phyloP scores from a whole-genome alignment of 2,329 filamentous ascomycete genomes.

The Penicillium frequentans region DNA sequence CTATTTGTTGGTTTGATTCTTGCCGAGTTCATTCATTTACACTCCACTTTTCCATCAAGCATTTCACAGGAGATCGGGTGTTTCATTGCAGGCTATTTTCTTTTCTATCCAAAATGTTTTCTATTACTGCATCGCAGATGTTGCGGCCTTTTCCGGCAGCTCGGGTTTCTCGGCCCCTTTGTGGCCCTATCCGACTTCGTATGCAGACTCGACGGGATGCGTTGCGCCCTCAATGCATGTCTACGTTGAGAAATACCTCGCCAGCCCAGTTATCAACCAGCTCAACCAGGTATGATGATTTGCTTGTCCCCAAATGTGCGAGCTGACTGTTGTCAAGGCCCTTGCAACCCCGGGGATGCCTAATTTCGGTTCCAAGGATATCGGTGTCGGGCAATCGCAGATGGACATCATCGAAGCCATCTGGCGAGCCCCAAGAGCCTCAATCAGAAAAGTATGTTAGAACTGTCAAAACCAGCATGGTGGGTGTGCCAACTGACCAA shows the following conservation, averaged over 20 bases:
- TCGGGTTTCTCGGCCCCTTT: slow-evolving; percentile 3
- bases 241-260: slow-evolving; percentile 5
- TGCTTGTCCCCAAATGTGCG: too few species aligned
- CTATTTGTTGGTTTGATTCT: neutral
- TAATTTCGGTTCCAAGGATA: slow-evolving; percentile 1
- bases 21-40: slow-evolving; percentile 2
- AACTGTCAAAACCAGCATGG: neutral
- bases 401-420: slow-evolving; percentile 25
- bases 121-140: slow-evolving; percentile 3
- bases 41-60: neutral
- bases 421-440: slow-evolving; percentile 15
- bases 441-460: slow-evolving; percentile 12
- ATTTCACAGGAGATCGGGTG: neutral
- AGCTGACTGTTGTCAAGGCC: slow-evolving; percentile 9
- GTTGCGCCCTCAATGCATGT: slow-evolving; percentile 8
- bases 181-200: neutral
- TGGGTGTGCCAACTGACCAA: neutral
- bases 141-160: slow-evolving; percentile 8
- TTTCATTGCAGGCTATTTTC: slow-evolving; percentile 3
- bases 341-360: neutral
- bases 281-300: slow-evolving; percentile 16
- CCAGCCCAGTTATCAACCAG: slow-evolving; percentile 4
- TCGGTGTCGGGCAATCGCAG: slow-evolving; percentile 15
- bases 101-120: slow-evolving; percentile 17
- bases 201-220: neutral